Evolutionary conservation across 1,284 basidiomycete genomes (phyloP), one percentile per base, ranked within the genome.

Genomic region (Austroboletus novae-zelandiae): DNA sequence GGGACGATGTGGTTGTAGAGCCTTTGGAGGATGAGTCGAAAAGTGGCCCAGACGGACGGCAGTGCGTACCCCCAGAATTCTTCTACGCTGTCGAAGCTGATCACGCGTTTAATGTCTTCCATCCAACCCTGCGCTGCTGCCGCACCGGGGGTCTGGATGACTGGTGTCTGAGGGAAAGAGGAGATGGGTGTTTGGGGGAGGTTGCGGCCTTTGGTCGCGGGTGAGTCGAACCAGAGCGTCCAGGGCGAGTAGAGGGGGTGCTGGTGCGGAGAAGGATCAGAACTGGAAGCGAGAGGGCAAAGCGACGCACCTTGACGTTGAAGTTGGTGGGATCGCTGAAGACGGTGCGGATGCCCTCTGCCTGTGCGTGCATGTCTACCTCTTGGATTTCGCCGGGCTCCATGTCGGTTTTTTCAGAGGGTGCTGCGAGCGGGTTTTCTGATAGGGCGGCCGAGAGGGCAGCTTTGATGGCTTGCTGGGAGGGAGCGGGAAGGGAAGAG

Each of bases 1-100:
- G 94, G 91, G 30, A 99, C 87, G 62, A 99, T 95, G 74, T 98
- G 98, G 75, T 98, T 97, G 76, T 98, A 97, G 56, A 98, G 74
- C 15, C 91, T 94, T 37, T 44, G 43, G 34, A 39, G 35, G 37
- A 56, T 61, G 51, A 57, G 56, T 47, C 23, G 56, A 50, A 13
- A 31, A 25, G 20, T 6, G 36, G 35, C 32, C 35, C 45, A 34
- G 42, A 50, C 45, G 25, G 54, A 47, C 31, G 29, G 41, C 39
- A 34, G 25, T 29, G 75, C 84, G 59, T 60, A 90, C 86, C 94
- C 94, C 95, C 95, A 98, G 72, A 98, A 98, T 71, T 97, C 94
- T 73, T 98, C 94, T 25, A 98, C 94, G 55, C 88, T 92, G 67
- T 95, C 89, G 65, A 98, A 95, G 56, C 80, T 85, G 65, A 97